Evolutionary conservation across 352 stramenopile genomes (phyloP).

Genomic region (Phytopythium chamaehyphon): DNA sequence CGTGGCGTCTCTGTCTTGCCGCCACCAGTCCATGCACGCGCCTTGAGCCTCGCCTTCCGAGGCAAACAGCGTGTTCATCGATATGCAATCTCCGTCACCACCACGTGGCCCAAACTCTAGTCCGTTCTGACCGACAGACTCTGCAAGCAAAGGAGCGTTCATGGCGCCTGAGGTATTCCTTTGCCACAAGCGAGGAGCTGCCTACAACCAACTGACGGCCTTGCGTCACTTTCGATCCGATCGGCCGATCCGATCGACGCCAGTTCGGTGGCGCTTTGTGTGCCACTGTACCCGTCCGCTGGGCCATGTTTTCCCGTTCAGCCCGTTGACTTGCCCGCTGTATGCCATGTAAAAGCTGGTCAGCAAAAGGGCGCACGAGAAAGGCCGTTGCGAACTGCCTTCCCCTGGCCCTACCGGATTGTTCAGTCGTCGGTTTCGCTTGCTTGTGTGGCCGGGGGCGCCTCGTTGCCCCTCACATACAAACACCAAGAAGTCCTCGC

Average conservation of each 20-base stretch:
- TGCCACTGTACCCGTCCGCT: constrained; percentile 2
- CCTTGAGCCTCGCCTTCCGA: no score
- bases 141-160: no score
- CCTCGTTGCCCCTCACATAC: no score
- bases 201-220: no score
- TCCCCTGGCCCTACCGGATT: background rate
- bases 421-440: constrained; percentile 3
- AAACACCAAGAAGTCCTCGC: no score
- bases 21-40: no score
- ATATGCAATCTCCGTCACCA: background rate
- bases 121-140: background rate
- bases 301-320: background rate
- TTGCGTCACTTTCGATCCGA: no score
- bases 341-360: constrained; percentile 1
- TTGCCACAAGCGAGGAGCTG: no score
- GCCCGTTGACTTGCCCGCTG: background rate
- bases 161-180: no score
- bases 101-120: background rate
- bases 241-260: no score
- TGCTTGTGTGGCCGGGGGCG: background rate
- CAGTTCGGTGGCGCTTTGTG: constrained; percentile 3
- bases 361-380: background rate
- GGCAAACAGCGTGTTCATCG: no score
- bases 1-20: no score
- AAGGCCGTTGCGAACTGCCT: background rate